Evolutionary conservation across 2,329 filamentous ascomycete genomes (phyloP).

Genomic region (Pezicula neosporulosa): DNA sequence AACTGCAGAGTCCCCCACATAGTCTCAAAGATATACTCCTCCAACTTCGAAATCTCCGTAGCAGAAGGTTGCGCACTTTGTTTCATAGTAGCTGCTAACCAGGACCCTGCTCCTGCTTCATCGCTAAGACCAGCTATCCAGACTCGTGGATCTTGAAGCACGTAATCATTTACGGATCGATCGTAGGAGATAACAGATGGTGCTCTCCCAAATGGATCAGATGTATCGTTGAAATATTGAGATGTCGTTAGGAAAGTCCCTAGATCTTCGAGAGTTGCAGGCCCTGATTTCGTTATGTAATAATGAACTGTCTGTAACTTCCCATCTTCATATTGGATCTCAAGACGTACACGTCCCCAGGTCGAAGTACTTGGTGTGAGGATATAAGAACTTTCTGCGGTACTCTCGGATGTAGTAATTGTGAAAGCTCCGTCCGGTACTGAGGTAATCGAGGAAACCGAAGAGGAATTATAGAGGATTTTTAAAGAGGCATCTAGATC

Average conservation of each 20-base stretch:
- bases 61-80: constrained; percentile 46
- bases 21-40: constrained; percentile 49
- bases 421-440: constrained; percentile 35
- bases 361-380: constrained; percentile 38
- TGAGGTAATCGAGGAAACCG: constrained; percentile 36
- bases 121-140: constrained; percentile 60
- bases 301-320: constrained; percentile 53
- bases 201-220: constrained; percentile 50
- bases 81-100: constrained; percentile 52
- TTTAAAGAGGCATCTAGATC: constrained; percentile 44
- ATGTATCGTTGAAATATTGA: constrained; percentile 46
- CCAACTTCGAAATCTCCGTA: constrained; percentile 47
- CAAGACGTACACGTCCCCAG: constrained; percentile 48
- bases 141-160: constrained; percentile 44
- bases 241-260: constrained; percentile 51
- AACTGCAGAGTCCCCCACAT: constrained; percentile 47
- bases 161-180: constrained; percentile 38
- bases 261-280: constrained; percentile 40
- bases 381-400: constrained; percentile 35
- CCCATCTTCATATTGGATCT: constrained; percentile 43
- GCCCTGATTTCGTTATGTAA: constrained; percentile 45
- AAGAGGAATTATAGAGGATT: constrained; percentile 35
- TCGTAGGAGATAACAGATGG: constrained; percentile 57
- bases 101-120: constrained; percentile 54
- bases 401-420: constrained; percentile 25